Evolutionary conservation across 345 rosid genomes (phyloP).

Genomic region (Iberis pinnata): DNA sequence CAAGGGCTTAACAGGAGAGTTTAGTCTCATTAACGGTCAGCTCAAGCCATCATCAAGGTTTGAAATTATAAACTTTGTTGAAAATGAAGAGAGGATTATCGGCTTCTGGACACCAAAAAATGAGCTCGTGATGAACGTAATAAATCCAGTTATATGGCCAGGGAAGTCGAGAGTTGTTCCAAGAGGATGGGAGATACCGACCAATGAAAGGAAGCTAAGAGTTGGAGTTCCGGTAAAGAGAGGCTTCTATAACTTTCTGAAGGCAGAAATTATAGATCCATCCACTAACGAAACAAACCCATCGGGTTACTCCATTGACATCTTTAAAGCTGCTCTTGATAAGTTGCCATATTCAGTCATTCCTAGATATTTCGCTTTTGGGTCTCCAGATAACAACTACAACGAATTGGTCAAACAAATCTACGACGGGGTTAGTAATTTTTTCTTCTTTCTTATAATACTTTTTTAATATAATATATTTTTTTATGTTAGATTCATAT

Average conservation of each 20-base stretch:
- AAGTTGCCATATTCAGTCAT: slow-evolving; percentile 28
- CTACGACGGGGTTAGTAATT: slow-evolving; percentile 32
- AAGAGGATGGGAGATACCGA: slow-evolving; percentile 35
- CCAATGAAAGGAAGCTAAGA: slow-evolving; percentile 29
- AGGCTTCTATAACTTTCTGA: slow-evolving; percentile 30
- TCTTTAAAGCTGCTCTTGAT: slow-evolving; percentile 26
- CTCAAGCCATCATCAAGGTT: slow-evolving; percentile 32
- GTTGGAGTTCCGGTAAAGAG: slow-evolving; percentile 38
- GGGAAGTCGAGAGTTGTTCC: slow-evolving; percentile 35
- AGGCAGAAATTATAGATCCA: not conserved
- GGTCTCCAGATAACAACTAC: slow-evolving; percentile 21
- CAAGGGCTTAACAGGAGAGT: slow-evolving; percentile 37
- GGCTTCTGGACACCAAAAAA: slow-evolving; percentile 38
- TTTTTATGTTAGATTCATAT: too few species aligned
- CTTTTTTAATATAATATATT: too few species aligned
- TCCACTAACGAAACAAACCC: not conserved
- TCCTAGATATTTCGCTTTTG: slow-evolving; percentile 16
- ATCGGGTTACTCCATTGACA: slow-evolving; percentile 30
- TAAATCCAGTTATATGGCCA: slow-evolving; percentile 37
- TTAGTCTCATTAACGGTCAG: slow-evolving; percentile 33
- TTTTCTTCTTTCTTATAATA: not conserved
- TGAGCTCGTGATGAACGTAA: slow-evolving; percentile 7
- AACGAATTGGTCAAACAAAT: slow-evolving; percentile 33
- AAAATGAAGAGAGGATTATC: slow-evolving; percentile 22
- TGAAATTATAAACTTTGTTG: slow-evolving; percentile 40